Base-by-base conservation (phyloP, 2,329 filamentous ascomycete genomes). In the Sporothrix phasma region DNA sequence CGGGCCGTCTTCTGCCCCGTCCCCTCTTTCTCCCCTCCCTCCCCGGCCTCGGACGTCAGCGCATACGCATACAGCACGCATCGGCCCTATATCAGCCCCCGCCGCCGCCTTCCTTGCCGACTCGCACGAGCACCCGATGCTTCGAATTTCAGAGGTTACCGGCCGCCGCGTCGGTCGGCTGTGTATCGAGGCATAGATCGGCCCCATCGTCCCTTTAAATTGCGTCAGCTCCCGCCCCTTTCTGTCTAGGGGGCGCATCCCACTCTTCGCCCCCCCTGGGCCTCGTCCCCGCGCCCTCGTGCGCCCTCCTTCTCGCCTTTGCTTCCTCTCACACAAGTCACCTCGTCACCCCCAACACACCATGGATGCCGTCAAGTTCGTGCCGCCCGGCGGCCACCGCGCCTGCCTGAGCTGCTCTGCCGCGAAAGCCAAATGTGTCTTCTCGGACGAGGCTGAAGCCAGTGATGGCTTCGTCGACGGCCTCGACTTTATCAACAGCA, bases 381-480 rank as follows among this genome's bases (percentile, higher is more conserved):
- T 70, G 8, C 69, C 69, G 1, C 68, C 69, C 1, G 69, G 68
- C 51, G 69, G 69, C 61, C 67, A 70, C 46, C 65, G 70, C 11
- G 70, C 70, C 19, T 71, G 70, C 56, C 66, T 67, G 13, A 68
- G 64, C 63, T 71, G 68, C 46, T 69, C 68, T 1, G 61, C 66
- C 3, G 67, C 70, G 39, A 71, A 71, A 49, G 67, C 69, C 26
- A 69, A 68, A 62, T 70, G 70, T 22, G 68, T 70, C 10, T 68
- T 67, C n/a, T 65, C 65, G 3, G 68, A 69, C 10, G 69, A 65
- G 8, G 59, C 43, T 13, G 65, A 63, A 11, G 46, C 22, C 17
- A 59, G 19, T n/a, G 65, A 61, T 41, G 65, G 61, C 39, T 60
- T 60, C 5, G 39, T 39, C 24, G 31, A 54, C 10, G 58, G 43